Conservation (phyloP, 1,284 basidiomycete genomes). For the Fomitopsis pinicola region DNA sequence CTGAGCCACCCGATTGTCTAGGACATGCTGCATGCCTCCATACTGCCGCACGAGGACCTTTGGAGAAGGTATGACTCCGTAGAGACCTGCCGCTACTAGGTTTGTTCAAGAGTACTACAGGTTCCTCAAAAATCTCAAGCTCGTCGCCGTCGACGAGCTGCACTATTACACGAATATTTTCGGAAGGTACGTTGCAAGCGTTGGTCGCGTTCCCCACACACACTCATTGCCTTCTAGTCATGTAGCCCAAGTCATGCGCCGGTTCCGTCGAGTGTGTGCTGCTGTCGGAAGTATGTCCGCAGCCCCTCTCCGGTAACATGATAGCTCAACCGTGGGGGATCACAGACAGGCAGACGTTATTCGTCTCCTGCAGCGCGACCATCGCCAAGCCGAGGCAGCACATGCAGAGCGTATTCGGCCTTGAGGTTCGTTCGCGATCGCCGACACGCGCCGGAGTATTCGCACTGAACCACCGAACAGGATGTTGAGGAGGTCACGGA, state of each 20-base stretch:
- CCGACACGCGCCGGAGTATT: not conserved
- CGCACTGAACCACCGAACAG: conserved; percentile 17
- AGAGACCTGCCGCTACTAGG: not conserved
- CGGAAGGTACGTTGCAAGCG: conserved; percentile 50
- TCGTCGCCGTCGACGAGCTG: conserved; percentile 83
- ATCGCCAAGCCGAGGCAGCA: conserved; percentile 77
- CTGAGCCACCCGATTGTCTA: conserved; percentile 26
- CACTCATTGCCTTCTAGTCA: conserved; percentile 43
- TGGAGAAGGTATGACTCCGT: conserved; percentile 62
- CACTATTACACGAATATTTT: conserved; percentile 76
- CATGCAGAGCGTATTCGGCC: conserved; percentile 73
- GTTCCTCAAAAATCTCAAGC: conserved; percentile 70
- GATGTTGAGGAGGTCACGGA: conserved; percentile 70
- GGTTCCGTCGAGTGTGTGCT: conserved; percentile 75
- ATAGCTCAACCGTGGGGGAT: not conserved
- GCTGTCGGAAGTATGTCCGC: conserved; percentile 75
- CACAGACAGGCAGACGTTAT: conserved; percentile 56
- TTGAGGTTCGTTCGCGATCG: conserved; percentile 36
- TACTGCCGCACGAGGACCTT: conserved; percentile 79
- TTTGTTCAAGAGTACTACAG: conserved; percentile 28
- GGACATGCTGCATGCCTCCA: conserved; percentile 87
- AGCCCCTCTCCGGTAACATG: not conserved
- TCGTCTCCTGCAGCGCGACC: conserved; percentile 89
- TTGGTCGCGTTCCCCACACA: not conserved
- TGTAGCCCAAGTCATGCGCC: conserved; percentile 74